Percentiles rank a stretch among this genome's conserved stretches.
Conservation (phyloP, 2,329 filamentous ascomycete species). For the Pseudocercospora fijiensis region DNA sequence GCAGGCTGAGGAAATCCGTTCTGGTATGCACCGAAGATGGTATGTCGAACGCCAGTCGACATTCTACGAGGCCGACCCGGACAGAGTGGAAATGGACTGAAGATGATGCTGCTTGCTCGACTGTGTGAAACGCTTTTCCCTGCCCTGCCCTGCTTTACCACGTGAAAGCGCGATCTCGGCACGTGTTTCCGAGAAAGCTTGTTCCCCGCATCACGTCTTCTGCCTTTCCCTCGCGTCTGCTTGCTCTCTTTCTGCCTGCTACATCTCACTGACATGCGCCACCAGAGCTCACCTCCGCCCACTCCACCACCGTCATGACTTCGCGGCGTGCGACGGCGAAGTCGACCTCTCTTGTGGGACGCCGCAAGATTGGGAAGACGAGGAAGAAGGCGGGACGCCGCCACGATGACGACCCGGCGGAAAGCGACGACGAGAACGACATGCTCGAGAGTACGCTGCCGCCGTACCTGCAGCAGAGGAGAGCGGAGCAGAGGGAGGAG, state of each 20-base stretch:
- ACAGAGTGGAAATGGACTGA: not conserved
- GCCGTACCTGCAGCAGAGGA: constrained; percentile 69
- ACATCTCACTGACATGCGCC: constrained; percentile 27
- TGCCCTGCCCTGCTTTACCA: not conserved
- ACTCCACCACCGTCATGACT: constrained; percentile 43
- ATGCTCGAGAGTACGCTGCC: constrained; percentile 63
- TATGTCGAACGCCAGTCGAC: not conserved
- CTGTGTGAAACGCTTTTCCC: not conserved
- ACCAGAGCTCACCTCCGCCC: constrained; percentile 52
- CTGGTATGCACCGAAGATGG: not conserved
- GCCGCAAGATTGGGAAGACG: constrained; percentile 22
- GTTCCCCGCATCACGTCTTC: constrained; percentile 2
- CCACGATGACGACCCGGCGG: constrained; percentile 31
- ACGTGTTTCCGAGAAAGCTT: not conserved
- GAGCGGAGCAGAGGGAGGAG: constrained; percentile 61
- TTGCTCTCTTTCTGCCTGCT: constrained; percentile 10
- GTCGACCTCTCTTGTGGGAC: constrained; percentile 39
- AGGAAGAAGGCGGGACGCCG: constrained; percentile 23
- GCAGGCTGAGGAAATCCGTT: too few relatives aligned
- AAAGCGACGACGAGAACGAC: constrained; percentile 52
- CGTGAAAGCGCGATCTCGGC: constrained; percentile 4
- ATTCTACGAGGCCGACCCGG: not conserved
- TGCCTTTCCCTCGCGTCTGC: not conserved
- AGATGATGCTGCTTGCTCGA: constrained; percentile 4
- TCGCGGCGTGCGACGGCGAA: constrained; percentile 35